Evolutionary conservation across 371 early-diverging fungal species (phyloP).

Genomic region (Mucor piriformis): DNA sequence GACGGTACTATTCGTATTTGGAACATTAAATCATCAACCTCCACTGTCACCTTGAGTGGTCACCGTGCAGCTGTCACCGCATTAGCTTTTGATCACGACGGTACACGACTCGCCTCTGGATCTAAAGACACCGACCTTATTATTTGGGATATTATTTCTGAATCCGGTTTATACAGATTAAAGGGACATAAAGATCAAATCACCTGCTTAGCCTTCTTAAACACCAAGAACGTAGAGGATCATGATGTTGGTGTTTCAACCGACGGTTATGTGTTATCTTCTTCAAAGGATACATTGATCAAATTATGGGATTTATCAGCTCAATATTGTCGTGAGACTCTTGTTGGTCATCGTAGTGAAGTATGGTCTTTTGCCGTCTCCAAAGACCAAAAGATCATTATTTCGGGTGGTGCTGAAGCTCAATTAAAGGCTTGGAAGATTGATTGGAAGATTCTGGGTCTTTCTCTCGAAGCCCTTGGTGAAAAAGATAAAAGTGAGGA

Average conservation of each 20-base stretch:
- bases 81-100: constrained; percentile 77
- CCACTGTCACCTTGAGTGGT: constrained; percentile 84
- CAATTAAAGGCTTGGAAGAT: constrained; percentile 89
- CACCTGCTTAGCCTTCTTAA: constrained; percentile 67
- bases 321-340: constrained; percentile 93
- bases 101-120: constrained; percentile 87
- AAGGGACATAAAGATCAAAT: constrained; percentile 95
- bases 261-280: constrained; percentile 78
- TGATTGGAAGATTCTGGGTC: constrained; percentile 58
- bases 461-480: constrained; percentile 47
- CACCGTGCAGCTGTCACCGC: constrained; percentile 88
- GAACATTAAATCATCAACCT: constrained; percentile 52
- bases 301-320: constrained; percentile 95
- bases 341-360: constrained; percentile 91
- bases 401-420: constrained; percentile 88
- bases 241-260: constrained; percentile 37
- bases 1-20: constrained; percentile 86
- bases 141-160: constrained; percentile 93
- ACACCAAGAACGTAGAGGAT: constrained; percentile 25
- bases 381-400: constrained; percentile 61
- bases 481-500: constrained; percentile 37
- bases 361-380: constrained; percentile 84
- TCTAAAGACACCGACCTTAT: constrained; percentile 92
- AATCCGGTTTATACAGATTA: constrained; percentile 86
- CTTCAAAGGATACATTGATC: constrained; percentile 93